Base-by-base conservation (phyloP, 129 eudicot genomes). In the Rutidosis leptorrhynchoides region DNA sequence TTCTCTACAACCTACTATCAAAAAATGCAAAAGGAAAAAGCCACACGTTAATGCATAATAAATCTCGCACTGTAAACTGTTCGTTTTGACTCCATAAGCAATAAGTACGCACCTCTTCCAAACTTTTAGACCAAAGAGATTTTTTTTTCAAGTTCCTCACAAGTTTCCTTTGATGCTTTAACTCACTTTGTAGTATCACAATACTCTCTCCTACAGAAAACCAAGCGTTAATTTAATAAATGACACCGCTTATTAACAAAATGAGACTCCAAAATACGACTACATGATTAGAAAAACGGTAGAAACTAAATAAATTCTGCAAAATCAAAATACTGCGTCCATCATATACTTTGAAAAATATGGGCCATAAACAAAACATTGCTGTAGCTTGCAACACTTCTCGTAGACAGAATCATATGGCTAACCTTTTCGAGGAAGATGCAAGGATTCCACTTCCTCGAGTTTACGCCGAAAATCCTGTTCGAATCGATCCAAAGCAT, bases 361-460 rank as follows among this genome's bases (percentile, higher is more conserved):
- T 55, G 32, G 14, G 11, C 16, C 1, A 53, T 40, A 8, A 21
- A 14, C 51, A 51, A n/a, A 27, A 27, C 6, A 11, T 49, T 67
- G 25, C 20, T 29, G 30, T n/a, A 35, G 65, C 40, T 25, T 54
- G 9, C 17, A 14, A 33, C 6, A 54, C 5, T 22, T 53, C 28
- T 24, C 8, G 26, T 53, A 9, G n/a, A 11, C 26, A 25, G 23
- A 54, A 35, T 6, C 17, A 24, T 16, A 8, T 19, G 20, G 19
- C 79, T 52, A 42, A 92, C 98, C 98, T 86, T 81, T 85, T 32
- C 90, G 89, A 76, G 95, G 95, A 60, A 93, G 95, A 84, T 84
- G 78, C 46, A 93, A 79, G n/a, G 98, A 85, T 76, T 88, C 89
- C 52, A 82, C 73, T 80, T 93, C 98, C 35, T 93, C 98, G 10